Base-by-base conservation (phyloP, 768 basidiomycete species). In the Collybiopsis luxurians region DNA sequence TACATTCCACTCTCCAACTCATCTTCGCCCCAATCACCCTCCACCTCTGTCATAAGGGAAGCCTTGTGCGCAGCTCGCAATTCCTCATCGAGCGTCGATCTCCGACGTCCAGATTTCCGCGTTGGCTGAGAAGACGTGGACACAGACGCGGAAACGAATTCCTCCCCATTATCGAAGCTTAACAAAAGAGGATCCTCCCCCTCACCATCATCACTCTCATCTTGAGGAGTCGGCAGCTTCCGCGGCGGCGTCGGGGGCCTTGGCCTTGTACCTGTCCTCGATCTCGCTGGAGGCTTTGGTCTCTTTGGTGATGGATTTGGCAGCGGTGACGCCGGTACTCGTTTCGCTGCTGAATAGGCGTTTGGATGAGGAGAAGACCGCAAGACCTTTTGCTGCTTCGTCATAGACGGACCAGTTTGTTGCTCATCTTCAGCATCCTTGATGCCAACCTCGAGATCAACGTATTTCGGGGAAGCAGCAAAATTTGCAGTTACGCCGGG, bases 21-120 rank as follows among this genome's bases (percentile, higher is more conserved):
- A n/a, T 66, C 67, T 7, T 74, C 76, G 38, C 66, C 67, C 60
- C 67, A 60, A 59, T 67, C 60, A 28, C 31, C 44, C 23, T 47
- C 45, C 6, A 26, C 19, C 24, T 47, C 54, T 13, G 11, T 21
- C 13, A 19, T 17, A 7, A 55, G 44, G 4, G 43, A 34, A 2
- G 36, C 17, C 27, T 57, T 62, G 36, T 71, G 59, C 2, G 82
- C 84, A 53, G 67, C 69, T 13, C 77, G 78, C 15, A 91, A 59
- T 66, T 92, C 90, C 60, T 89, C 80, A 48, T 90, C 86, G 3
- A 91, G 73, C 3, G 87, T 90, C 58, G 75, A 73, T 39, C 81
- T 77, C n/a, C 73, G 69, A 58, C 59, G 43, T 1, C 24, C 24
- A 36, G 11, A 17, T 21, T 21, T 21, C 7, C 17, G 23, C 21